These are phyloP conservation scores for Suhomyces pyralidae DNA, from an alignment of 805 yeast genomes.

Conservation along the genomic window DNA sequence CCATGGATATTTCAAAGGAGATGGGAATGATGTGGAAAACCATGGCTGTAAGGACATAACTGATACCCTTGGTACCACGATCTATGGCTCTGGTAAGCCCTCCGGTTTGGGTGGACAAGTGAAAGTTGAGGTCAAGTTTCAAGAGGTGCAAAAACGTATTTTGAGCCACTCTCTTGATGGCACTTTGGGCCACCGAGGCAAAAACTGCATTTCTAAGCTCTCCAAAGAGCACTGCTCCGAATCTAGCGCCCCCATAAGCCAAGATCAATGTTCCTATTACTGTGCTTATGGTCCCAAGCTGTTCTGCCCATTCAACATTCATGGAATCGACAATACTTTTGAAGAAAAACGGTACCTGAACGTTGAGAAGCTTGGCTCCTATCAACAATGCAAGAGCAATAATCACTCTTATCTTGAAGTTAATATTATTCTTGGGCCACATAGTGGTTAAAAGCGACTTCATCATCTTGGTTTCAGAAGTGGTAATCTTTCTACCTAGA, in stretches of 20 bases:
- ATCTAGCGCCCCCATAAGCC: slow-evolving; percentile 91
- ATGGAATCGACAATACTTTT: slow-evolving; percentile 81
- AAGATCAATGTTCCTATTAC: slow-evolving; percentile 66
- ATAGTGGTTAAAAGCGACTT: slow-evolving; percentile 63
- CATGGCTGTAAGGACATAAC: slow-evolving; percentile 90
- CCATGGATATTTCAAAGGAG: slow-evolving; percentile 86
- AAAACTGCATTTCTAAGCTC: slow-evolving; percentile 93
- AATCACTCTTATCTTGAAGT: slow-evolving; percentile 69
- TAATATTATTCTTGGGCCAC: slow-evolving; percentile 74
- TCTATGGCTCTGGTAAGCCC: slow-evolving; percentile 95
- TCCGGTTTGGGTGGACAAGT: slow-evolving; percentile 89
- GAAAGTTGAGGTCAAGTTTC: slow-evolving; percentile 84
- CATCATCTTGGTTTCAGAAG: slow-evolving; percentile 54
- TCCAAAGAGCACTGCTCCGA: slow-evolving; percentile 92
- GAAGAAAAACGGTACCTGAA: slow-evolving; percentile 94
- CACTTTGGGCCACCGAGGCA: slow-evolving; percentile 92
- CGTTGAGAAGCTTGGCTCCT: slow-evolving; percentile 80
- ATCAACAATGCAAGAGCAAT: slow-evolving; percentile 72
- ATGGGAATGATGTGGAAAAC: slow-evolving; percentile 96
- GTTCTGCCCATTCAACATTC: slow-evolving; percentile 81
- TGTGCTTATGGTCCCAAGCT: slow-evolving; percentile 60
- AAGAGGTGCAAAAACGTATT: slow-evolving; percentile 83
- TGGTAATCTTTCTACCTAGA: slow-evolving; percentile 26
- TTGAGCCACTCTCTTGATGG: slow-evolving; percentile 84
- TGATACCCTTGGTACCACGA: slow-evolving; percentile 95